Percentiles rank a stretch among this genome's conserved stretches.
Evolutionary conservation across 2,329 filamentous ascomycete species (phyloP).

Genomic region (Hymenoscyphus repandus): DNA sequence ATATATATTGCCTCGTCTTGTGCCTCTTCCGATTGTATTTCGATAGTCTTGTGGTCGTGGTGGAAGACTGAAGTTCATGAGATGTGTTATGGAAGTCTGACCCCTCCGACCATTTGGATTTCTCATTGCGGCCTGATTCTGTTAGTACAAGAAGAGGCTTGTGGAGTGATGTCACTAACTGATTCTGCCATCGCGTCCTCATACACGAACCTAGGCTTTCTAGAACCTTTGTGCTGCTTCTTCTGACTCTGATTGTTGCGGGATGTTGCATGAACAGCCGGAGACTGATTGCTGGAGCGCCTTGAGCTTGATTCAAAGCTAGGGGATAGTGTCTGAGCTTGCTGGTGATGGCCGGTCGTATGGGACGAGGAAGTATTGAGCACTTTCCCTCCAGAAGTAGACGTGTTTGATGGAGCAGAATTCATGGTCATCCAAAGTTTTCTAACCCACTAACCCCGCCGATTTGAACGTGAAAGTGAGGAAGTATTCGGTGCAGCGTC

Average conservation of each 20-base stretch:
- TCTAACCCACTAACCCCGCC: background rate
- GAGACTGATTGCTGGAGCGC: constrained; percentile 21
- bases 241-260: constrained; percentile 72
- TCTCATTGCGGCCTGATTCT: constrained; percentile 40
- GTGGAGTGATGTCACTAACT: constrained; percentile 40
- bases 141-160: constrained; percentile 10
- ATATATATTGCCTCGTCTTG: constrained; percentile 68
- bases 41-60: constrained; percentile 57
- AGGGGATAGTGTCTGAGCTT: constrained; percentile 23
- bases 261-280: constrained; percentile 39
- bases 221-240: constrained; percentile 80
- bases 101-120: constrained; percentile 73
- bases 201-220: constrained; percentile 66
- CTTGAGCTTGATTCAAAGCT: constrained; percentile 27
- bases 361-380: constrained; percentile 28
- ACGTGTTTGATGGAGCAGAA: constrained; percentile 27
- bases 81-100: constrained; percentile 93
- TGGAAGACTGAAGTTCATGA: constrained; percentile 85
- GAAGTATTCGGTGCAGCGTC: constrained; percentile 3
- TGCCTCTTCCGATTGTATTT: constrained; percentile 45
- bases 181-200: constrained; percentile 85
- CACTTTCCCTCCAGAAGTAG: constrained; percentile 29
- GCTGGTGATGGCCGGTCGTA: constrained; percentile 27
- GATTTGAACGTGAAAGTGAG: background rate
- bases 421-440: constrained; percentile 24